Percentiles rank a stretch among this genome's conserved stretches.
Conservation (phyloP, 257 asterid species). For the Thymus quinquecostatus region DNA sequence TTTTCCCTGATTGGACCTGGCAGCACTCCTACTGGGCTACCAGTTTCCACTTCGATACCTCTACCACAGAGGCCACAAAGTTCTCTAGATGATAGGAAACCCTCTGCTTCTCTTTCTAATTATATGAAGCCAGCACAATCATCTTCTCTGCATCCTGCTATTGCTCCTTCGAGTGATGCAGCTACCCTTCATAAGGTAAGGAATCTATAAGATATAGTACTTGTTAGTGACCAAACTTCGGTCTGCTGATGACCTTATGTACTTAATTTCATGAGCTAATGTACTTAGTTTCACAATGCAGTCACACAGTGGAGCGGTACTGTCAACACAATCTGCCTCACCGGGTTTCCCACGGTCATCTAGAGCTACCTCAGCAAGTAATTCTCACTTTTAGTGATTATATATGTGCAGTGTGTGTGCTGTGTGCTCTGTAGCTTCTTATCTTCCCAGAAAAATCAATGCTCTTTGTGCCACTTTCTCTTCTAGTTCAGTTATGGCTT, state of each 20-base stretch:
- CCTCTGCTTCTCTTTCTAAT: constrained; percentile 46
- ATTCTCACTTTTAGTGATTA: constrained; percentile 18
- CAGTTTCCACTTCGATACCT: constrained; percentile 56
- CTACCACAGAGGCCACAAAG: constrained; percentile 60
- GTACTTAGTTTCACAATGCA: constrained; percentile 41
- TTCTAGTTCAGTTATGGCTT: constrained; percentile 14
- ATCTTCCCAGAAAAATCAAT: neutral
- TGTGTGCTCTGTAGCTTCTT: neutral
- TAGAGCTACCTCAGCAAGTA: constrained; percentile 79
- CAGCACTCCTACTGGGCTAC: constrained; percentile 53
- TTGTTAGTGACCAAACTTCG: too few species aligned
- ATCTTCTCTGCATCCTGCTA: constrained; percentile 54
- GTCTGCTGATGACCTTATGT: neutral
- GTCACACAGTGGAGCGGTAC: constrained; percentile 56
- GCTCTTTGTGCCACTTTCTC: constrained; percentile 17
- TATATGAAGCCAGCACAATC: constrained; percentile 63
- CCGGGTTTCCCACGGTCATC: constrained; percentile 70
- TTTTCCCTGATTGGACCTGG: constrained; percentile 60
- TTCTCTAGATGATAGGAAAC: constrained; percentile 74
- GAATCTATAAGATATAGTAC: neutral
- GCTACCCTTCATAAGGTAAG: constrained; percentile 76
- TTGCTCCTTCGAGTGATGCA: constrained; percentile 53
- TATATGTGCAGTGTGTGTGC: neutral
- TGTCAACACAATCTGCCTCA: constrained; percentile 57
- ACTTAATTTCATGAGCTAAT: constrained; percentile 22